These are phyloP conservation scores for Hyphopichia buzzinii DNA, from an alignment of 1,139 yeast genomes.

Conservation along the genomic window DNA sequence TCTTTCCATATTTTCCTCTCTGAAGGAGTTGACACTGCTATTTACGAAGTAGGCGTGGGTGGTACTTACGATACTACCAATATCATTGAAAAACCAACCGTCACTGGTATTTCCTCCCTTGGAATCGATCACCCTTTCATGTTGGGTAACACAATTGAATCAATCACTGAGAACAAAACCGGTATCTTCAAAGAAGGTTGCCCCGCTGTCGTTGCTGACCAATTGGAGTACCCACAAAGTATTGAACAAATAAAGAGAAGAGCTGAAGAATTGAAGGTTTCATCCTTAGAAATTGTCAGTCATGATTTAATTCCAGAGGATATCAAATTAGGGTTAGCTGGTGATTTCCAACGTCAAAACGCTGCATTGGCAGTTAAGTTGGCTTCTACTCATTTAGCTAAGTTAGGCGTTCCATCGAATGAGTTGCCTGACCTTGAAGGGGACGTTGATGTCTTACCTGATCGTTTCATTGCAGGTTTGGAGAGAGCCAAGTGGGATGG, in stretches of 20 bases:
- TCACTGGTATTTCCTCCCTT: conserved; percentile 79
- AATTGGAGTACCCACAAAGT: conserved; percentile 51
- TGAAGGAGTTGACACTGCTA: conserved; percentile 89
- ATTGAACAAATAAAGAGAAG: conserved; percentile 54
- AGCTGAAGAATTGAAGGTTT: conserved; percentile 60
- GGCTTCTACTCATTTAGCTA: conserved; percentile 59
- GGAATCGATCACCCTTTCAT: conserved; percentile 93
- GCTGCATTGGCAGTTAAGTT: conserved; percentile 87
- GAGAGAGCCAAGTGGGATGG: conserved; percentile 86
- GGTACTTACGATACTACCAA: conserved; percentile 97
- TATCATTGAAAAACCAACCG: conserved; percentile 74
- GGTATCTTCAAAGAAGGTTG: conserved; percentile 79
- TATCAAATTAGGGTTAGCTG: conserved; percentile 72
- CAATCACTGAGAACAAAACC: conserved; percentile 94
- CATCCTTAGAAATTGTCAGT: conserved; percentile 50
- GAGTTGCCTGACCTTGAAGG: conserved; percentile 23
- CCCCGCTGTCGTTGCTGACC: conserved; percentile 66
- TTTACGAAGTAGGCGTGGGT: conserved; percentile 97
- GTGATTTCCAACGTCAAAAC: conserved; percentile 79
- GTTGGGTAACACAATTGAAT: conserved; percentile 83
- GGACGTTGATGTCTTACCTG: conserved; percentile 46
- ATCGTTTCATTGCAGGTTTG: conserved; percentile 61
- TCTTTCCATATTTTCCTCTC: conserved; percentile 87
- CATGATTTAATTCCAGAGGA: conserved; percentile 26
- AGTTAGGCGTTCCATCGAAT: conserved; percentile 36